phyloP scores from a whole-genome alignment of 257 asterid species.

The Euphrasia confusa region DNA sequence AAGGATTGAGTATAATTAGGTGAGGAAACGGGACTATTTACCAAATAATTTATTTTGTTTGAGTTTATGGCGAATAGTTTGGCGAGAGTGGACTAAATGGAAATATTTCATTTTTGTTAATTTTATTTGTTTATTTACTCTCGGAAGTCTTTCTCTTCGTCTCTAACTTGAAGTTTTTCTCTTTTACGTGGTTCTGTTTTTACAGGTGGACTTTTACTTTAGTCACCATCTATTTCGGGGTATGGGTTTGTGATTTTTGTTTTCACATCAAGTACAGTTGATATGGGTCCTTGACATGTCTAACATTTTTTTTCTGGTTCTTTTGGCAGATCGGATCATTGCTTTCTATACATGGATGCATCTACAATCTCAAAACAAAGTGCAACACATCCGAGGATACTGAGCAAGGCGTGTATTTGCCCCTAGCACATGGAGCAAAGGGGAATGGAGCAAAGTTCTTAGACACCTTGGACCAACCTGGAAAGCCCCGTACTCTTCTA shows the following conservation, averaged over 20 bases:
- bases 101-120: neutral
- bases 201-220: constrained; percentile 89
- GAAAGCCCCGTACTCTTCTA: constrained; percentile 24
- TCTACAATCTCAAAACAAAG: constrained; percentile 25
- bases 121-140: constrained; percentile 1
- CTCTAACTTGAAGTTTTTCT: constrained; percentile 10
- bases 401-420: constrained; percentile 53
- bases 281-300: constrained; percentile 21
- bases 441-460: constrained; percentile 30
- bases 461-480: constrained; percentile 25
- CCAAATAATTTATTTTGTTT: no score
- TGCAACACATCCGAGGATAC: constrained; percentile 33
- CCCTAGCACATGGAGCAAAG: constrained; percentile 38
- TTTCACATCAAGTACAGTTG: constrained; percentile 18
- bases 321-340: constrained; percentile 63
- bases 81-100: no score
- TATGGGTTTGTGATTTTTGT: constrained; percentile 37
- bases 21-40: no score
- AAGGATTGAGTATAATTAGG: no score
- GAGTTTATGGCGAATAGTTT: no score
- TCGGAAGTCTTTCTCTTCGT: constrained; percentile 16
- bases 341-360: constrained; percentile 75
- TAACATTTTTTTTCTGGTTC: constrained; percentile 26
- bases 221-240: constrained; percentile 85
- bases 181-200: constrained; percentile 20